Percentiles rank a stretch among this genome's conserved stretches.
These are phyloP conservation scores for Linanthus parryae DNA, from an alignment of 148 eudicot genomes.

Conservation along the genomic window DNA sequence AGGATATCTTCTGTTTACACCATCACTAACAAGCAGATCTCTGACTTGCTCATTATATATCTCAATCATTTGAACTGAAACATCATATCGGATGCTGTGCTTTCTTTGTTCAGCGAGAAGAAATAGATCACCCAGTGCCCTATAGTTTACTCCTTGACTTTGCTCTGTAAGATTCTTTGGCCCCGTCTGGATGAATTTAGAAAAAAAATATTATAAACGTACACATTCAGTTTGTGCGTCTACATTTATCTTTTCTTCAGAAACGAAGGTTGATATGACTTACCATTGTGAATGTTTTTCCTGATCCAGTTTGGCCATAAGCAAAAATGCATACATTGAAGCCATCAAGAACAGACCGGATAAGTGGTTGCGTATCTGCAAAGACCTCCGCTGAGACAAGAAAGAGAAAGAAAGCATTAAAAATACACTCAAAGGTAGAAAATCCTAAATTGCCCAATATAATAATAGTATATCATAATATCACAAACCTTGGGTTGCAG, in stretches of 20 bases:
- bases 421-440: not conserved
- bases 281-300: constrained; percentile 95
- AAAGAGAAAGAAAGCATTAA: constrained; percentile 14
- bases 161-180: constrained; percentile 84
- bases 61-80: constrained; percentile 97
- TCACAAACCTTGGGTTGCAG: constrained; percentile 79
- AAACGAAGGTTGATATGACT: constrained; percentile 7
- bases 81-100: constrained; percentile 75
- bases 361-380: constrained; percentile 76
- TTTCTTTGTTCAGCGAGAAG: constrained; percentile 72
- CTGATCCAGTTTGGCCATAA: constrained; percentile 98
- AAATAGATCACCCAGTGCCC: constrained; percentile 85
- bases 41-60: constrained; percentile 97
- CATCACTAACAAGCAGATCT: constrained; percentile 82
- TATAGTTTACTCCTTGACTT: constrained; percentile 86
- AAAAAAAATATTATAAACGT: constrained; percentile 3
- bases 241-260: not conserved
- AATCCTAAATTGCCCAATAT: not conserved
- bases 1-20: constrained; percentile 93
- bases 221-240: too few relatives aligned
- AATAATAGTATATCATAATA: constrained; percentile 8
- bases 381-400: constrained; percentile 71
- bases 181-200: constrained; percentile 48
- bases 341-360: constrained; percentile 97
- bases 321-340: constrained; percentile 95